A percentile compares a stretch with the other conserved stretches of the same genome.
These are phyloP conservation scores for Sporodiniella umbellata DNA, from an alignment of 371 early-diverging fungal species.

Conservation along the genomic window DNA sequence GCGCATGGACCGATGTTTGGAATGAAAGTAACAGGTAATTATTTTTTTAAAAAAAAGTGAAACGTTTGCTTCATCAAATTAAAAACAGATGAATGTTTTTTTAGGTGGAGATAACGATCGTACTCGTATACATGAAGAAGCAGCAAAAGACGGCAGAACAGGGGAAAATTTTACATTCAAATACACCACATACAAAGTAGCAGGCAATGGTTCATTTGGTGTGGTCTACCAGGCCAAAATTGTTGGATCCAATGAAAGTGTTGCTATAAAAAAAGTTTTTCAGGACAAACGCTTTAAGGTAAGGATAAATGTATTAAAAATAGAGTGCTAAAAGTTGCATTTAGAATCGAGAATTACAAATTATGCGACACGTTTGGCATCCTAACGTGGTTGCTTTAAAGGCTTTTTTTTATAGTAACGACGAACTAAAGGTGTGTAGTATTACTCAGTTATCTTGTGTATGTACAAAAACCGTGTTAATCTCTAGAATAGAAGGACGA, in stretches of 20 bases:
- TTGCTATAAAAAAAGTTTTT: slow-evolving; percentile 94
- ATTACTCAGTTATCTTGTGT: background rate
- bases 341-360: slow-evolving; percentile 89
- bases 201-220: slow-evolving; percentile 96
- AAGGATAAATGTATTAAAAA: slow-evolving; percentile 2
- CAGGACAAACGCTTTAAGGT: slow-evolving; percentile 97
- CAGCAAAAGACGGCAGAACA: slow-evolving; percentile 82
- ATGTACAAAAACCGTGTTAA: too few species aligned
- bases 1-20: slow-evolving; percentile 32
- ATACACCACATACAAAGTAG: slow-evolving; percentile 85
- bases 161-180: slow-evolving; percentile 78
- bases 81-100: background rate
- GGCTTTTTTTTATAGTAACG: slow-evolving; percentile 81
- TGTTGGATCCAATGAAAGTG: slow-evolving; percentile 71
- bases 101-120: slow-evolving; percentile 23
- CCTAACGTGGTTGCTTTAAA: slow-evolving; percentile 81
- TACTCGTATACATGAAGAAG: slow-evolving; percentile 36
- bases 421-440: slow-evolving; percentile 44
- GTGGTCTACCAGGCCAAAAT: slow-evolving; percentile 94
- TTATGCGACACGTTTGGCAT: slow-evolving; percentile 83
- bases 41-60: background rate
- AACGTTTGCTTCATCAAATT: background rate
- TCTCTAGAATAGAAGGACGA: slow-evolving; percentile 66
- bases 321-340: background rate
- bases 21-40: slow-evolving; percentile 26